A percentile compares a stretch with the other conserved stretches of the same genome.
These are phyloP conservation scores for Diaporthe sp. DNA, from an alignment of 2,329 filamentous ascomycete genomes.

Conservation along the genomic window DNA sequence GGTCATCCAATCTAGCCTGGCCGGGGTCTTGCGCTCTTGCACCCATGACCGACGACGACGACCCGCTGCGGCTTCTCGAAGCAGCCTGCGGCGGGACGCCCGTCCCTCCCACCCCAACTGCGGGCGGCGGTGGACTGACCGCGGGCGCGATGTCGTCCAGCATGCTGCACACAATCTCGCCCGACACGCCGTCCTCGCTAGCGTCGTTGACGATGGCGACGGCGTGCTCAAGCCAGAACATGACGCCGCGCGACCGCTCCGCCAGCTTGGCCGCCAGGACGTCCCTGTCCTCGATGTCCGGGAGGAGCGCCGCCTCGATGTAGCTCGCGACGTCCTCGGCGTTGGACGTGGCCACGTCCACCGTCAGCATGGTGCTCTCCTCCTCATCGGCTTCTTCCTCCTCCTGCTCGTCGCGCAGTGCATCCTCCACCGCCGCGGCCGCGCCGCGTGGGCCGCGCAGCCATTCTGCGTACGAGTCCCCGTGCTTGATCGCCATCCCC, in stretches of 20 bases:
- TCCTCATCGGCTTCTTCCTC: background rate
- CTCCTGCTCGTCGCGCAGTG: too few relatives aligned
- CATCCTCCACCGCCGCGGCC: background rate
- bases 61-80: background rate
- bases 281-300: conserved; percentile 51
- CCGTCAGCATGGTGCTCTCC: conserved; percentile 44
- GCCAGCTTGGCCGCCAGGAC: conserved; percentile 48
- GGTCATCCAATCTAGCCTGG: conserved; percentile 46
- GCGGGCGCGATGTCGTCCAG: conserved; percentile 40
- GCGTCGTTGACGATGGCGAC: conserved; percentile 54
- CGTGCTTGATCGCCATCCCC: conserved; percentile 37
- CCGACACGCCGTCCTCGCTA: conserved; percentile 51
- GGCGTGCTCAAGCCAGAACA: conserved; percentile 54
- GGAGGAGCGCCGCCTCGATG: conserved; percentile 50
- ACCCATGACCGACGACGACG: conserved; percentile 3
- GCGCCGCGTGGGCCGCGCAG: background rate
- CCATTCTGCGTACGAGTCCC: conserved; percentile 40
- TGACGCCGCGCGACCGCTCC: conserved; percentile 49
- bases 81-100: background rate
- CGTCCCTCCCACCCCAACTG: too few relatives aligned
- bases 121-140: too few relatives aligned
- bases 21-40: background rate
- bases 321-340: conserved; percentile 51
- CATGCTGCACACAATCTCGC: conserved; percentile 48
- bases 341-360: conserved; percentile 50